phyloP scores from a whole-genome alignment of 129 eudicot species.

The Ambrosia trifida region DNA sequence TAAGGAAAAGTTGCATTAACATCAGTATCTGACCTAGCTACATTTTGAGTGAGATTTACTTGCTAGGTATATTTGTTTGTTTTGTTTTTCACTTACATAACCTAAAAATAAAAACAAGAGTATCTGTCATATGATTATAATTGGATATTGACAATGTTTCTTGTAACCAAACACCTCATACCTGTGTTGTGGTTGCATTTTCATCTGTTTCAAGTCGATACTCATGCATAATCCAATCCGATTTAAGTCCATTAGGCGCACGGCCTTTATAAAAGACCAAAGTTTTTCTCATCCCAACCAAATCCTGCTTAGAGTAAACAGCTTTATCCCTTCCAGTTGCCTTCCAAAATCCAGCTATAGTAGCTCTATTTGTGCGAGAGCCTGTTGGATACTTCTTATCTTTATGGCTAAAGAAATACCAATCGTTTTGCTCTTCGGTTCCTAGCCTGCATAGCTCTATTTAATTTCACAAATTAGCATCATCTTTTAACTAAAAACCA shows the following conservation, averaged over 20 bases:
- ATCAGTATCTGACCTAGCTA: neutral
- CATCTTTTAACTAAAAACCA: neutral
- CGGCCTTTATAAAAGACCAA: slow-evolving; percentile 88
- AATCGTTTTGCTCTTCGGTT: slow-evolving; percentile 80
- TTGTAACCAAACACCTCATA: neutral
- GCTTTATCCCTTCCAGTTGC: slow-evolving; percentile 99
- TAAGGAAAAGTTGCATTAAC: neutral
- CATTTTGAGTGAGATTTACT: no score
- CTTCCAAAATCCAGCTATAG: slow-evolving; percentile 93
- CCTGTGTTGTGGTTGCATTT: slow-evolving; percentile 74
- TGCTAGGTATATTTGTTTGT: no score
- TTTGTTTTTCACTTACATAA: no score
- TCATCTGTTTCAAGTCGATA: slow-evolving; percentile 89
- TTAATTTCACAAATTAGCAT: neutral
- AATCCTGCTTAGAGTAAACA: slow-evolving; percentile 74
- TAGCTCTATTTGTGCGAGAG: slow-evolving; percentile 92
- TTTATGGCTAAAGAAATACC: slow-evolving; percentile 94
- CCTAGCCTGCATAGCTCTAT: slow-evolving; percentile 85
- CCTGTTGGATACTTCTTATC: slow-evolving; percentile 96
- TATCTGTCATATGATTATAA: no score
- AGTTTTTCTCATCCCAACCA: slow-evolving; percentile 93
- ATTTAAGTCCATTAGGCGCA: slow-evolving; percentile 92
- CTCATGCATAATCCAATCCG: slow-evolving; percentile 98
- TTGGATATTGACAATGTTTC: no score
- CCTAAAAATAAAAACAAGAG: no score